phyloP scores from a whole-genome alignment of 176 grass and related monocot species.

The Triticum aestivum region DNA sequence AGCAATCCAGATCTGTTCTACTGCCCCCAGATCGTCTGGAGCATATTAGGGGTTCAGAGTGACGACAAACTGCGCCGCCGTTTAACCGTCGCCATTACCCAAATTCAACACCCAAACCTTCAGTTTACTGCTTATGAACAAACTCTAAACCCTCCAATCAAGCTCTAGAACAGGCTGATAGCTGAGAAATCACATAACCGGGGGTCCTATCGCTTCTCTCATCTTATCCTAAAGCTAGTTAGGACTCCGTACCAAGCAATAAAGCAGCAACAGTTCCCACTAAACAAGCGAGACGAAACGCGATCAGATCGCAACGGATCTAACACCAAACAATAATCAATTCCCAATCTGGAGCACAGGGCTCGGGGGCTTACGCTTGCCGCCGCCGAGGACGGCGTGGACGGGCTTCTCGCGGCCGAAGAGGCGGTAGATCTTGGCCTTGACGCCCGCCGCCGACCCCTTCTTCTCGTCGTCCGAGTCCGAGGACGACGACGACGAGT shows the following conservation, averaged over 20 bases:
- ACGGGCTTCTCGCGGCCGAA: conserved; percentile 61
- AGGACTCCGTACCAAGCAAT: not conserved
- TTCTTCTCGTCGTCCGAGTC: conserved; percentile 70
- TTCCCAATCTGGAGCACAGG: conserved; percentile 10
- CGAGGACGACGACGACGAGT: conserved; percentile 64
- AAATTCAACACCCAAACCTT: not conserved
- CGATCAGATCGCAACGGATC: conserved; percentile 34
- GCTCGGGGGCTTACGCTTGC: conserved; percentile 42
- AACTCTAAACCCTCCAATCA: not conserved
- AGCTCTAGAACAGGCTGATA: not conserved
- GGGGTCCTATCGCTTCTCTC: not conserved
- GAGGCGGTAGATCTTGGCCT: conserved; percentile 74
- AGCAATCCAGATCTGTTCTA: conserved; percentile 18
- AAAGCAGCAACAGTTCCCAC: not conserved
- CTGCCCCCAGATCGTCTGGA: conserved; percentile 1
- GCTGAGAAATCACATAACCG: not conserved
- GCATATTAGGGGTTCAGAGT: conserved; percentile 11
- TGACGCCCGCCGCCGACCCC: conserved; percentile 26
- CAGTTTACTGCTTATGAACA: not conserved
- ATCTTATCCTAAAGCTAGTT: not conserved
- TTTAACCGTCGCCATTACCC: not conserved
- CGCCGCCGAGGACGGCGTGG: conserved; percentile 65
- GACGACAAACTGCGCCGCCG: conserved; percentile 7
- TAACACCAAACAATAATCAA: not conserved
- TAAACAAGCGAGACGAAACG: not conserved